Percentiles rank a stretch among this genome's conserved stretches.
phyloP scores from a whole-genome alignment of 2,329 filamentous ascomycete species.

The Penicillium sp. region DNA sequence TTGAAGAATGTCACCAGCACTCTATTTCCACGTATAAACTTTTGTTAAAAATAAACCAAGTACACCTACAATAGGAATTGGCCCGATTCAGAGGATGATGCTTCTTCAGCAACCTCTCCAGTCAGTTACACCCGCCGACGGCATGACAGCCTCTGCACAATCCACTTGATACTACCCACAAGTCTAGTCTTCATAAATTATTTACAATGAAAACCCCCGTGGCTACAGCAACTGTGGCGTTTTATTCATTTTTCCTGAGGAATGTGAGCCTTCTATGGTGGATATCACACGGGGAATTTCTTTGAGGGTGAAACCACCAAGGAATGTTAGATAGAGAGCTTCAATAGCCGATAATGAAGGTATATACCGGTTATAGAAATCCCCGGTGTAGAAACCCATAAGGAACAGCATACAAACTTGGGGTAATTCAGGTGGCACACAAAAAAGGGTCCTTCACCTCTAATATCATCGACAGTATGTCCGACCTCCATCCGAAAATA shows the following conservation, averaged over 20 bases:
- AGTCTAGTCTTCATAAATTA: neutral
- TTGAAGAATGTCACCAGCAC: neutral
- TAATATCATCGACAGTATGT: neutral
- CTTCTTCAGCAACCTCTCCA: neutral
- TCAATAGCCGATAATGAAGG: neutral
- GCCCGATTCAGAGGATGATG: neutral
- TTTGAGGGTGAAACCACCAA: neutral
- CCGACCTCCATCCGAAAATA: neutral
- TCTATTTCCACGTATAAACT: neutral
- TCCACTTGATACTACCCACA: neutral
- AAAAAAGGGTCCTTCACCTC: neutral
- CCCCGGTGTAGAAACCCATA: no score
- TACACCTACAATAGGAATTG: neutral
- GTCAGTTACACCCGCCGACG: neutral
- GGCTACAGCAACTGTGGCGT: neutral
- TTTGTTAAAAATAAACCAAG: no score
- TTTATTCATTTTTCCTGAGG: neutral
- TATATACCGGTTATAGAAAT: neutral
- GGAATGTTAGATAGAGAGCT: neutral
- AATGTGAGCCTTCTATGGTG: neutral
- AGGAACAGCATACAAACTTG: neutral
- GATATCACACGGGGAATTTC: neutral
- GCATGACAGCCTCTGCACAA: neutral
- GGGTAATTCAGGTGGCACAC: neutral
- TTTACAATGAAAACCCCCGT: neutral